Base-by-base conservation (phyloP, 441 rosid genomes). In the Populus hybrid region DNA sequence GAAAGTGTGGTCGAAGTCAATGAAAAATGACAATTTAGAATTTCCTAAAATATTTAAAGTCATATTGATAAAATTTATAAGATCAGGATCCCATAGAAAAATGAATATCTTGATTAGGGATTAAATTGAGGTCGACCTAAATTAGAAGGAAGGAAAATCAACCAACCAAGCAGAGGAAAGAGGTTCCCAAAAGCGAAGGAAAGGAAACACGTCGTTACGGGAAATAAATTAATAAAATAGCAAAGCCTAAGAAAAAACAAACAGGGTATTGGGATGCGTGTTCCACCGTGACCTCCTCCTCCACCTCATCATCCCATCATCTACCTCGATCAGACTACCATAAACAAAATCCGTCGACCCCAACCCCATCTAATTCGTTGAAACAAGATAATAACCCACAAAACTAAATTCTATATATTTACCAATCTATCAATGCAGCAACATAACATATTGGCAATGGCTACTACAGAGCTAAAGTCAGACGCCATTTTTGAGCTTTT, bases 401-500 rank as follows among this genome's bases (percentile, higher is more conserved):
- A 30, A 30, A 30, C 32, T 30, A 30, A 30, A 30, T 30, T 30
- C 21, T 53, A 16, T 16, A 53, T 53, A 53, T 53, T 53, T 16
- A 53, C 21, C 61, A 53, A 18, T 53, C 61, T 53, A 53, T 53
- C 61, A 53, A 53, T 18, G 61, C 61, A 35, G 38, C 38, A 53
- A 7, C 61, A 18, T 16, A 20, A 42, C 11, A 42, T 12, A 42
- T 42, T 10, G 14, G 50, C 14, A 53, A 85, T 89, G 88, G 88
- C 89, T 77, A 79, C 86, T 5, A 53, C n/a, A 5, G 80, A 86
- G 74, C 92, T 93, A 71, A 95, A 95, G 85, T 93, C 97, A 0
- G 93, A 89, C 1, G 85, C 90, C 36, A 21, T 91, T 77, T 34
- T 95, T 81, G 98, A 94, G 59, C 82, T 85, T 86, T 81, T 94